Evolutionary conservation across 257 asterid species (phyloP).

Genomic region (Nicotiana tabacum): DNA sequence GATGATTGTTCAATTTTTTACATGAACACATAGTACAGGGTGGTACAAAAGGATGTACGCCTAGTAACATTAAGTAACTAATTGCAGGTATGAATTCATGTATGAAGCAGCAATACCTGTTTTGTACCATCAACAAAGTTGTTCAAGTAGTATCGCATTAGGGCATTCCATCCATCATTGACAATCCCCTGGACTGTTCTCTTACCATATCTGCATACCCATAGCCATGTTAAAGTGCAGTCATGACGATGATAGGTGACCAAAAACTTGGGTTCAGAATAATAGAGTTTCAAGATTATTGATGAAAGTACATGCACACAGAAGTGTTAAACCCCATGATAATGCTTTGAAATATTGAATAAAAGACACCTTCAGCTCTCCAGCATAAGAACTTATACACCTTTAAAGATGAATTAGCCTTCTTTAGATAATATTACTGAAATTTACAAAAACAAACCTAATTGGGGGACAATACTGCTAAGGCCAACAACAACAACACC

Average conservation of each 20-base stretch:
- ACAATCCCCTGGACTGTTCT: constrained; percentile 74
- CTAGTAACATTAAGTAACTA: not conserved
- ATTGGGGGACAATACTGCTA: not conserved
- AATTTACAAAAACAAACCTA: not conserved
- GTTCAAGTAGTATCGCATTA: constrained; percentile 85
- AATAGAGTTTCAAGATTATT: not conserved
- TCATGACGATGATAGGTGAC: not conserved
- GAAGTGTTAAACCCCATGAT: not conserved
- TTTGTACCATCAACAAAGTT: constrained; percentile 88
- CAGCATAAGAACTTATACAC: not conserved
- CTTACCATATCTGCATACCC: constrained; percentile 55
- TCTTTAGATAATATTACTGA: not conserved
- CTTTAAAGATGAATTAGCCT: not conserved
- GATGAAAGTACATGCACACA: not conserved
- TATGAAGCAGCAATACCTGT: constrained; percentile 58
- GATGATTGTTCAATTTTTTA: not conserved
- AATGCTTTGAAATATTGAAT: not conserved
- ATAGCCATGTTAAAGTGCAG: not conserved
- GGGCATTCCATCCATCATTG: constrained; percentile 64
- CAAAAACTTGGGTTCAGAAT: not conserved
- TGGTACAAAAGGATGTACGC: not conserved
- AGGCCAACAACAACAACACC: not conserved
- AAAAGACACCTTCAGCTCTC: not conserved
- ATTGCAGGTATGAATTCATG: constrained; percentile 1
- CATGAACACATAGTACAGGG: constrained; percentile 1